Evolutionary conservation across 768 basidiomycete genomes (phyloP), one percentile per base, ranked within the genome.

Genomic region (Tylopilus cervinicoccineus): DNA sequence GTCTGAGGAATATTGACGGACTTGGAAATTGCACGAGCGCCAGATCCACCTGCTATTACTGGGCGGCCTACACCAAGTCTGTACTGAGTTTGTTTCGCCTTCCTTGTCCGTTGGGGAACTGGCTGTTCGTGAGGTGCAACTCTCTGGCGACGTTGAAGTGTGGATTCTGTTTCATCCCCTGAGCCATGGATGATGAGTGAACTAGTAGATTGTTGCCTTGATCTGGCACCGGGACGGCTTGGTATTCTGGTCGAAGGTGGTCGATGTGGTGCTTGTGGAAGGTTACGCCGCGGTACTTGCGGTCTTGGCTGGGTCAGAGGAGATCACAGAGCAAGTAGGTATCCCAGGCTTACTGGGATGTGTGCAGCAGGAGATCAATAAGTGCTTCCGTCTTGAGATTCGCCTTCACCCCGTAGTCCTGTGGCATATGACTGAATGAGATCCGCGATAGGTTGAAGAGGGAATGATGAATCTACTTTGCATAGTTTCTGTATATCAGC

Each of bases 341-440:
- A 14, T 65, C 59, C 61, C 67, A 62, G 43, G 65, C 72, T 51
- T 60, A 69, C 53, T 65, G 68, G 26, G 69, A 67, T 14, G 73
- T 76, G 56, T 84, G 79, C 13, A 87, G 70, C 23, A 91, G 70
- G 16, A 87, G 72, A 61, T 88, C 84, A 59, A 91, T 88, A 53
- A 91, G 71, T 39, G 80, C 82, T 59, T 88, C 86, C 20, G 85
- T 79, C 72, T 87, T 90, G 61, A 89, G 76, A 67, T 90, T 90
- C 38, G 88, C 88, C 67, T 79, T 86, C 52, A 91, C 79, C 49
- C 87, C 86, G 60, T 84, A 81, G 57, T 88, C 85, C 87, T 91
- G 33, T 46, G 23, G 45, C 36, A 34, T 22, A 16, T 36, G 10
- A 20, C 26, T 43, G 52, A 12, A 47, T 58, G 47, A 62, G 54